A percentile compares a stretch with the other conserved stretches of the same genome.
phyloP scores from a whole-genome alignment of 2,329 filamentous ascomycete genomes.

The Aureobasidium sp. region DNA sequence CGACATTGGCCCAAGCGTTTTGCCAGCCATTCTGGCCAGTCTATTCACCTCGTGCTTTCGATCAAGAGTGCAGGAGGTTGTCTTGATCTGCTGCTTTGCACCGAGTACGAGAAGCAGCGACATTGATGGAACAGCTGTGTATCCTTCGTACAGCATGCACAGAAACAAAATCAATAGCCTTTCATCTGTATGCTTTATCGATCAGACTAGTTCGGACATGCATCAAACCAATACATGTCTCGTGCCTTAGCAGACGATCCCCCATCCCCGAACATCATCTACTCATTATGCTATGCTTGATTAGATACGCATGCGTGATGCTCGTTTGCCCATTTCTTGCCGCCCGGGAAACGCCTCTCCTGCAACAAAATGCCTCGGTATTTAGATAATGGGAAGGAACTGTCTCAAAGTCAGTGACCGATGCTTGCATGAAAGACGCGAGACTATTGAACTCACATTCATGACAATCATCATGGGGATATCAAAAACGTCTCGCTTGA shows the following conservation, averaged over 20 bases:
- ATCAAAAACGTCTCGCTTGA: conserved; percentile 94
- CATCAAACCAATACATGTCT: conserved; percentile 3
- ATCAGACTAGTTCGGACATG: background rate
- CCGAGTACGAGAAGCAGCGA: background rate
- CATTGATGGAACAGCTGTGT: background rate
- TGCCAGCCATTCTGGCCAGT: background rate
- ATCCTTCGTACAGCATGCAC: background rate
- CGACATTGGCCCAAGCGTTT: conserved; percentile 7
- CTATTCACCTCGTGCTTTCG: background rate
- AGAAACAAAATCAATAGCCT: background rate
- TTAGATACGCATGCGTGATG: background rate
- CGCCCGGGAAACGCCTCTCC: background rate
- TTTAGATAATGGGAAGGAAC: conserved; percentile 19
- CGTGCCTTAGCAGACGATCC: conserved; percentile 1
- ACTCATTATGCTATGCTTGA: background rate
- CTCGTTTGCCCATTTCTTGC: background rate
- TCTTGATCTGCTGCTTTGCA: too few relatives aligned
- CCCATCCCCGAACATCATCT: background rate
- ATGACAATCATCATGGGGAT: conserved; percentile 98
- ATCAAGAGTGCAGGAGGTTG: background rate
- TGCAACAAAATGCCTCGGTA: background rate
- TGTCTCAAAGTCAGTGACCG: background rate
- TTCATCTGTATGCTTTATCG: background rate
- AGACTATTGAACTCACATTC: conserved; percentile 62
- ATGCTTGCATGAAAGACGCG: background rate